phyloP scores from a whole-genome alignment of 768 basidiomycete genomes.

The Clathrus columnatus region DNA sequence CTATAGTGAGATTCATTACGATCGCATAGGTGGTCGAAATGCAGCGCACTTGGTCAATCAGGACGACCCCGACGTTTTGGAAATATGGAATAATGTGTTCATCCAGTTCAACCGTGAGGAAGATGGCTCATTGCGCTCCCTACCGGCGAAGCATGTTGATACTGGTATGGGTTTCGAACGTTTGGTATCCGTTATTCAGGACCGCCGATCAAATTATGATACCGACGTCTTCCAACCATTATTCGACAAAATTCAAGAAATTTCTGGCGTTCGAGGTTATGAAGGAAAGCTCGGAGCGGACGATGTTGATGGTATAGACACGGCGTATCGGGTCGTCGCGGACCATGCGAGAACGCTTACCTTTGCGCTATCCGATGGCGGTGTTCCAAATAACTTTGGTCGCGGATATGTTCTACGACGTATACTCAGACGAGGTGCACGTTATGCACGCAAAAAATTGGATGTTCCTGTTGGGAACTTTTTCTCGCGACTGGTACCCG shows the following conservation, averaged over 20 bases:
- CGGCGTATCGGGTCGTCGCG: conserved; percentile 93
- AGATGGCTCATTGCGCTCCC: conserved; percentile 65
- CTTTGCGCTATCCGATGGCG: conserved; percentile 93
- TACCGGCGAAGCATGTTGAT: conserved; percentile 94
- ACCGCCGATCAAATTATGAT: conserved; percentile 92
- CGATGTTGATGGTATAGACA: conserved; percentile 93
- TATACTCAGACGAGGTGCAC: conserved; percentile 87
- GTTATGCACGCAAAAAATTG: conserved; percentile 93
- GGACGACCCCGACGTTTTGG: conserved; percentile 94
- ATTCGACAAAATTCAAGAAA: conserved; percentile 75
- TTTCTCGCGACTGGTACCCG: conserved; percentile 88
- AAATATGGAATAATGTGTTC: conserved; percentile 99
- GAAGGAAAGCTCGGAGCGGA: conserved; percentile 88
- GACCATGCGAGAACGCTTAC: conserved; percentile 95
- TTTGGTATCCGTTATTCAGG: conserved; percentile 87
- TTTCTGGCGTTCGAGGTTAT: conserved; percentile 85
- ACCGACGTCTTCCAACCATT: conserved; percentile 92
- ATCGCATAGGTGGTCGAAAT: conserved; percentile 96
- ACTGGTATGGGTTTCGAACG: conserved; percentile 99
- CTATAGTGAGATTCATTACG: conserved; percentile 89
- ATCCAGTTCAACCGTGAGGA: conserved; percentile 97
- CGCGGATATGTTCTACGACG: conserved; percentile 95
- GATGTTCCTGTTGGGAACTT: conserved; percentile 88
- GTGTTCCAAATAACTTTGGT: conserved; percentile 92
- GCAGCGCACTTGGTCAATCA: conserved; percentile 88